Evolutionary conservation across 495 filamentous ascomycete genomes (phyloP), one percentile per base, ranked within the genome.

Genomic region (Penicillium tannophilum): DNA sequence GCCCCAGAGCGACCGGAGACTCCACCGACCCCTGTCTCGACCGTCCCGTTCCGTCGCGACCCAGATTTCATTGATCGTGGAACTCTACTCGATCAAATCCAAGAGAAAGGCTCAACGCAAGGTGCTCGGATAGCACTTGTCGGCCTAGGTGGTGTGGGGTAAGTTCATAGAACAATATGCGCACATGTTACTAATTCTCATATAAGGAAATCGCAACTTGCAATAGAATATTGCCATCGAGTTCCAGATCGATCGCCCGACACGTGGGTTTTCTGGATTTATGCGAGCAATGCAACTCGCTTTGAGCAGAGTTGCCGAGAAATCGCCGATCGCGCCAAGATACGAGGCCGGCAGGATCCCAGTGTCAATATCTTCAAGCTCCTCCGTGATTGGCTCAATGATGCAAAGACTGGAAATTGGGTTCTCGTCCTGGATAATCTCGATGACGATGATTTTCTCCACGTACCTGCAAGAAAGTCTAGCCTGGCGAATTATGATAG

Each of bases 221-320:
- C 76, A 6, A 73, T 78, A 39, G 68, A 80, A 61, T 69, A 77
- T 55, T 43, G 58, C 24, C 77, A 80, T 59, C 65, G 60, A 59
- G 56, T 62, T n/a, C 69, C 65, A 60, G 56, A 53, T 43, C 59
- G 75, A 36, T 76, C 63, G n/a, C 77, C 74, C 9, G 48, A 71
- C 28, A 80, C 72, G 31, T 79, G 71, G 71, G 72, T 83, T 12
- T 79, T 84, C 59, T 84, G 82, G 80, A 58, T 54, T 17, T 36
- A 54, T 45, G 52, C 52, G 17, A 54, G 52, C 39, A 54, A 54
- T 31, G 52, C 52, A 80, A 7, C 69, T 10, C 69, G 76, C 14
- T 77, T 82, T 30, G 67, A 74, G 59, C 64, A 80, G 43, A 58
- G 70, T 48, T 79, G 64, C 63, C 59, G 63, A 49, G 69, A 71